These are phyloP conservation scores for Arxiozyma telluris DNA, from an alignment of 1,139 yeast genomes.

Conservation along the genomic window DNA sequence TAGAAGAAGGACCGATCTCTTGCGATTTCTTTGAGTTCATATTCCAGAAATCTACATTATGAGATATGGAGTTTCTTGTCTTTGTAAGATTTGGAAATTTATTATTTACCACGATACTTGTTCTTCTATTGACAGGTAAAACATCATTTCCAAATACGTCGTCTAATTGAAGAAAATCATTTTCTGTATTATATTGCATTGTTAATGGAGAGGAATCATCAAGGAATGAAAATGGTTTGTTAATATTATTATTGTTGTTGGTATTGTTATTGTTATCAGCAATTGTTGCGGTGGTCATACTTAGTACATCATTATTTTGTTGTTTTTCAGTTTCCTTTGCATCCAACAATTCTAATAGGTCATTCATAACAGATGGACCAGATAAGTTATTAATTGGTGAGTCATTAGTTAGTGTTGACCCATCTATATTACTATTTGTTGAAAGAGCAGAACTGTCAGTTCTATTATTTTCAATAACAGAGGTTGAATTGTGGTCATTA, in stretches of 20 bases:
- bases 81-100: constrained; percentile 6
- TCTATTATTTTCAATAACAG: neutral
- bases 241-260: neutral
- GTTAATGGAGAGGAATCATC: neutral
- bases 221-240: neutral
- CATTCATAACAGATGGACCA: constrained; percentile 24
- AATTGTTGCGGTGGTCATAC: neutral
- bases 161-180: neutral
- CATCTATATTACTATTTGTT: neutral
- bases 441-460: neutral
- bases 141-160: neutral
- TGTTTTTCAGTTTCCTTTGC: constrained; percentile 13
- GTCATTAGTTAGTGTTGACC: constrained; percentile 1
- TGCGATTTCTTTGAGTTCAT: constrained; percentile 3
- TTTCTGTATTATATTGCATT: neutral
- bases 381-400: constrained; percentile 9
- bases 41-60: constrained; percentile 27
- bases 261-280: neutral
- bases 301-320: neutral
- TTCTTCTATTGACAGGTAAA: constrained; percentile 12
- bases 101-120: constrained; percentile 18
- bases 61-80: constrained; percentile 27
- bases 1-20: constrained; percentile 5
- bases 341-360: constrained; percentile 21
- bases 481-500: neutral